Evolutionary conservation across 805 yeast species (phyloP), one percentile per base, ranked within the genome.

Genomic region (Lipomyces chichibuensis): DNA sequence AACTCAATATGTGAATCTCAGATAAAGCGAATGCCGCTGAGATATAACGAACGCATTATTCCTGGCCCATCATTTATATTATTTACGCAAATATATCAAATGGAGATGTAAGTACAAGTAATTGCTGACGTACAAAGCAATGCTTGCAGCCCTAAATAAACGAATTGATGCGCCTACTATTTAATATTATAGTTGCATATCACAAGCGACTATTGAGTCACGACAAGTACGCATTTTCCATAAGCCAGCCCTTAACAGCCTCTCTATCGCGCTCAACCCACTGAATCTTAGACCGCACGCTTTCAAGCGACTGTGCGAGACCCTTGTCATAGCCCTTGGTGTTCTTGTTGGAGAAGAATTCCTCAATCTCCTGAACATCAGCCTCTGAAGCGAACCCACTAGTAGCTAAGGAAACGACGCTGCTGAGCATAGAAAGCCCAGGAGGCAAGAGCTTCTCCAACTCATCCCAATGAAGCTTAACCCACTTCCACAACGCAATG

Each of bases 361-460:
- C 67, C 51, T 76, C 77, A 32, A 84, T 78, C 51, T 81, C 84
- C 11, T 67, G 73, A 33, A 74, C 74, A 64, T 78, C 80, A 43
- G 81, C 84, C 49, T 78, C 77, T 63, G 85, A 84, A 35, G 92
- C 84, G 79, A 86, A 88, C 0, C 89, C 86, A 29, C 87, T 79
- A 52, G 90, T 84, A 59, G 88, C 80, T 46, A 89, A 70, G 39
- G 83, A 81, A 52, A 94, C 89, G 66, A 95, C 87, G 23, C 88
- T 82, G 25, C 94, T 89, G 73, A 94, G 82, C 91, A 92, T 86
- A 29, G 92, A 83, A 70, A 89, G 83, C 13, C 91, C 89, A 17
- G 96, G 91, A 61, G 98, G 97, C 76, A 92, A 84, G 74, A 84
- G 81, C 76, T 85, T 83, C 73, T 80, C 79, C 67, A 94, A 75